Evolutionary conservation across 2,329 filamentous ascomycete genomes (phyloP).

Genomic region (Rugonectria rugulosa): DNA sequence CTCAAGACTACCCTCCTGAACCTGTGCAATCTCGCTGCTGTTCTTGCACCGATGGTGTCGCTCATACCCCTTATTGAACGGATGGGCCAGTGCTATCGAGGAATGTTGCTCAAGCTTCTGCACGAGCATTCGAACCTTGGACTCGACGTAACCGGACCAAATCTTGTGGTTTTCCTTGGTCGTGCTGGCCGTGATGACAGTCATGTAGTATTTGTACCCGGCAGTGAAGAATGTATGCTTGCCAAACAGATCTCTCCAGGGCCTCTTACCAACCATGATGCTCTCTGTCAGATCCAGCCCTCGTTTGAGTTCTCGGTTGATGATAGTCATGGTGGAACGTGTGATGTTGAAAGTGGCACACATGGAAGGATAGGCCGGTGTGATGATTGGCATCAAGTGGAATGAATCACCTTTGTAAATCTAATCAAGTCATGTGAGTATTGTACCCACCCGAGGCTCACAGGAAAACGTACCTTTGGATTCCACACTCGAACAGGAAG

Average conservation of each 20-base stretch:
- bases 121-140: constrained; percentile 87
- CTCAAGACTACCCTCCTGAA: constrained; percentile 61
- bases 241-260: constrained; percentile 88
- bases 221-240: constrained; percentile 93
- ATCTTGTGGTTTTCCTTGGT: constrained; percentile 84
- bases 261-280: constrained; percentile 78
- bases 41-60: constrained; percentile 75
- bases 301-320: constrained; percentile 81
- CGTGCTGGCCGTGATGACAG: constrained; percentile 82
- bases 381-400: constrained; percentile 98
- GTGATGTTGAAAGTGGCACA: constrained; percentile 96
- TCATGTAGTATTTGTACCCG: constrained; percentile 95
- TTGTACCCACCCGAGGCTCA: no score
- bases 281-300: constrained; percentile 79
- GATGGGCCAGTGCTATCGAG: constrained; percentile 83
- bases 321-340: constrained; percentile 82
- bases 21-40: constrained; percentile 59
- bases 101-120: constrained; percentile 81
- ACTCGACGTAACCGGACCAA: constrained; percentile 93
- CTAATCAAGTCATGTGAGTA: constrained; percentile 45
- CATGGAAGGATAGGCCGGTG: constrained; percentile 96
- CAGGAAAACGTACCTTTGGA: constrained; percentile 69
- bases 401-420: constrained; percentile 81
- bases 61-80: constrained; percentile 93
- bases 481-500: constrained; percentile 93